Evolutionary conservation across 2,329 filamentous ascomycete genomes (phyloP).

Genomic region (Golovinomyces cichoracearum): DNA sequence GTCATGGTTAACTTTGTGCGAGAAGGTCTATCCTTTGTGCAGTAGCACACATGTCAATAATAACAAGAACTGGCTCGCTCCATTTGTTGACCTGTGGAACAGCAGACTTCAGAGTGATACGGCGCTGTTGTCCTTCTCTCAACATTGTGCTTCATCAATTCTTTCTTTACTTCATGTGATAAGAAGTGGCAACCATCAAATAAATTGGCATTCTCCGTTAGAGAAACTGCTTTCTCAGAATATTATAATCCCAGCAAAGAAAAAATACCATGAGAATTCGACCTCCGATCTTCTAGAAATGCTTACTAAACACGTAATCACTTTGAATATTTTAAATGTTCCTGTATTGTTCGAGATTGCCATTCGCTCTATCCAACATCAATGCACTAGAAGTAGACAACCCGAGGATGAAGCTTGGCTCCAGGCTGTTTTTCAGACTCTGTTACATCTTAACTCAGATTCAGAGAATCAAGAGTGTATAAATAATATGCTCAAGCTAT

Average conservation of each 20-base stretch:
- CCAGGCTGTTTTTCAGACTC: constrained; percentile 20
- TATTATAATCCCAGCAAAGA: constrained; percentile 15
- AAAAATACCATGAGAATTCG: constrained; percentile 4
- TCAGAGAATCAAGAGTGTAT: constrained; percentile 10
- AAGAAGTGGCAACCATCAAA: constrained; percentile 1
- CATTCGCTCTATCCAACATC: constrained; percentile 19
- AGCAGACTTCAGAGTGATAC: constrained; percentile 6
- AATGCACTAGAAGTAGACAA: constrained; percentile 20
- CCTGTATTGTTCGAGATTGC: constrained; percentile 22
- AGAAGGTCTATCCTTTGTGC: constrained; percentile 1
- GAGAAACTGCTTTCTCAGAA: constrained; percentile 15
- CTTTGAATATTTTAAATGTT: constrained; percentile 16
- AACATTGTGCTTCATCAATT: constrained; percentile 12
- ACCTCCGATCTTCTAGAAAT: constrained; percentile 8
- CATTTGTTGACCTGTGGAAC: constrained; percentile 14
- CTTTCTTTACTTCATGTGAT: constrained; percentile 11
- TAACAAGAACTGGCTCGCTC: constrained; percentile 7
- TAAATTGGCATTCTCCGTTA: constrained; percentile 8
- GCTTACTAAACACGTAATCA: constrained; percentile 9
- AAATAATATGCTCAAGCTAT: constrained; percentile 15
- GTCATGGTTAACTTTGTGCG: constrained; percentile 13
- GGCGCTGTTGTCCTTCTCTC: constrained; percentile 8
- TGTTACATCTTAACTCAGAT: constrained; percentile 10
- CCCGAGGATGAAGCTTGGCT: constrained; percentile 23
- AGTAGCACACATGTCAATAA: not conserved